A percentile compares a stretch with the other conserved stretches of the same genome.
These are phyloP conservation scores for Mesembryanthemum crystallinum DNA, from an alignment of 148 eudicot species.

Conservation along the genomic window DNA sequence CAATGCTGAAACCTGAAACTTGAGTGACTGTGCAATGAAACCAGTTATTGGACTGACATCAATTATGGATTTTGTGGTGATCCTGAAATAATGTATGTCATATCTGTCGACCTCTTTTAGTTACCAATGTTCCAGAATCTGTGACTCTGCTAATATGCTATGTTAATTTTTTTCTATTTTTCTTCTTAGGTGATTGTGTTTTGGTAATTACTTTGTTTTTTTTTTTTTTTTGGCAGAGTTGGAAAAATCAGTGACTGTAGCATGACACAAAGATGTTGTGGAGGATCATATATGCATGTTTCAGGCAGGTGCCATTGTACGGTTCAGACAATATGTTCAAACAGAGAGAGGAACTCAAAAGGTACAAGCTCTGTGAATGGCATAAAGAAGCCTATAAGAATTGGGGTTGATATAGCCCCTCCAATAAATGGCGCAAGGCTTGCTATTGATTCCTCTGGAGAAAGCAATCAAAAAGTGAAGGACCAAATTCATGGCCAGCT, in stretches of 20 bases:
- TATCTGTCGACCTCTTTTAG: neutral
- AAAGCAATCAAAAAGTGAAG: slow-evolving; percentile 23
- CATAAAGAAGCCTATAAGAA: slow-evolving; percentile 25
- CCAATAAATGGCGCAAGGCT: slow-evolving; percentile 20
- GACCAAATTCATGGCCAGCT: slow-evolving; percentile 24
- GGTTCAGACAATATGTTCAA: slow-evolving; percentile 20
- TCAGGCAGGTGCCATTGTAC: slow-evolving; percentile 30
- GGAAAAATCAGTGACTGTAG: slow-evolving; percentile 27
- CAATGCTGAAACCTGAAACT: neutral
- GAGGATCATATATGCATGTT: slow-evolving; percentile 30
- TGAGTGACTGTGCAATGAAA: neutral
- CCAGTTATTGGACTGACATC: neutral
- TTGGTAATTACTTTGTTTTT: slow-evolving; percentile 12
- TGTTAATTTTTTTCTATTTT: neutral
- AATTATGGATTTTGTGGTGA: slow-evolving; percentile 4
- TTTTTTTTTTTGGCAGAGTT: slow-evolving; percentile 33
- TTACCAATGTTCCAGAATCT: neutral
- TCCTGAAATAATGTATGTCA: neutral
- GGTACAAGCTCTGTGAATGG: slow-evolving; percentile 16
- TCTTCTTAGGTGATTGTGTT: neutral
- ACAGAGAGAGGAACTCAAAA: slow-evolving; percentile 23
- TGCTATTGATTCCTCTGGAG: slow-evolving; percentile 21
- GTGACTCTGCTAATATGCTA: too few species aligned
- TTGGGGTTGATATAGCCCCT: slow-evolving; percentile 27
- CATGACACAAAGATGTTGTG: slow-evolving; percentile 30